These are phyloP conservation scores for Kockovaella imperatae DNA, from an alignment of 768 basidiomycete genomes.

Conservation along the genomic window DNA sequence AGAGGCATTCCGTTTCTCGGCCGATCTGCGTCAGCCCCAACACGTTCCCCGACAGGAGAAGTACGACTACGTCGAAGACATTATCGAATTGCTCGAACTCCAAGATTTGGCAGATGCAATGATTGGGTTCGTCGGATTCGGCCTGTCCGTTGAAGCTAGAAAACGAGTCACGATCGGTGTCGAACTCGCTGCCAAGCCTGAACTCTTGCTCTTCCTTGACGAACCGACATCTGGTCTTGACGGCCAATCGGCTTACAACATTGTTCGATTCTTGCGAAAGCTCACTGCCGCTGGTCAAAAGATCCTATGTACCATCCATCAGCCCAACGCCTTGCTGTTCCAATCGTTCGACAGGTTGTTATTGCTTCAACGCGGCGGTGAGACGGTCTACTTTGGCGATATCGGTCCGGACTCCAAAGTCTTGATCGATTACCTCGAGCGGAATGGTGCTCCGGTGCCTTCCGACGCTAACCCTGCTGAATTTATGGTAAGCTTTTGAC, in stretches of 20 bases:
- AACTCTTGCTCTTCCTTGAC: slow-evolving; percentile 74
- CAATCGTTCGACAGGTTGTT: slow-evolving; percentile 72
- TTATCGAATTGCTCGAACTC: slow-evolving; percentile 74
- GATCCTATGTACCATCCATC: slow-evolving; percentile 85
- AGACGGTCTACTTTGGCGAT: slow-evolving; percentile 67
- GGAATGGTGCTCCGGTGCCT: slow-evolving; percentile 60
- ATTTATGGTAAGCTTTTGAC: slow-evolving; percentile 47
- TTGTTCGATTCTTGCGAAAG: slow-evolving; percentile 57
- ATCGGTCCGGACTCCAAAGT: slow-evolving; percentile 51
- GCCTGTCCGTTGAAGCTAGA: slow-evolving; percentile 49
- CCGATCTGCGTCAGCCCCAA: slow-evolving; percentile 65
- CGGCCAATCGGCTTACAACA: slow-evolving; percentile 45
- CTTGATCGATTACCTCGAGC: slow-evolving; percentile 69
- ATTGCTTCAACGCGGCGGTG: slow-evolving; percentile 67
- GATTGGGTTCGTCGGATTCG: slow-evolving; percentile 55
- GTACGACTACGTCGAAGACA: slow-evolving; percentile 61
- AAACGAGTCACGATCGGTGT: slow-evolving; percentile 83
- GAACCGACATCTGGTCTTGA: slow-evolving; percentile 77
- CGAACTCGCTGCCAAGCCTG: slow-evolving; percentile 77
- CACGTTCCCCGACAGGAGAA: slow-evolving; percentile 62
- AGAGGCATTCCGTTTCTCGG: slow-evolving; percentile 73
- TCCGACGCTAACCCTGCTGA: slow-evolving; percentile 67
- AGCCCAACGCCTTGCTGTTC: slow-evolving; percentile 79
- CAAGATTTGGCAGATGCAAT: slow-evolving; percentile 77
- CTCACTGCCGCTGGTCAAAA: slow-evolving; percentile 76